Evolutionary conservation across 2,329 filamentous ascomycete species (phyloP), one percentile per base, ranked within the genome.

Genomic region (Colletotrichum spinosum): DNA sequence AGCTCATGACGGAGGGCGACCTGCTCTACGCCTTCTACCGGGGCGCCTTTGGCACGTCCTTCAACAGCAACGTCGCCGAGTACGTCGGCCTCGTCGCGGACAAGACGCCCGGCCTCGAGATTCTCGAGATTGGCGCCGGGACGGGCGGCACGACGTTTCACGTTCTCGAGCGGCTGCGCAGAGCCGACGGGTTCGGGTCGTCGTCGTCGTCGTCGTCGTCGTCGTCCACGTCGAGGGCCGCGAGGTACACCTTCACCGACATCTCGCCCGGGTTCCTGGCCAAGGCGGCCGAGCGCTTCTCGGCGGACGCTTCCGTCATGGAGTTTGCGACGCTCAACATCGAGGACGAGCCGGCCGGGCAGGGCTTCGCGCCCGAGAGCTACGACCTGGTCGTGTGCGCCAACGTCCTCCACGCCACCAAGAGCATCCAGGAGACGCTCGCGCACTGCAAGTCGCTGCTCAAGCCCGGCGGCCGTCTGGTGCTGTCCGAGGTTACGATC

Each of bases 171-270:
- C 63, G 58, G 34, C 63, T 65, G 4, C 57, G 57, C 51, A 65
- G 56, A 10, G 55, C 60, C 17, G 55, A 64, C 7, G 60, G 60
- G 15, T 15, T 15, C 15, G 15, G 15, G 15, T n/a, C n/a, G n/a
- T n/a, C n/a, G n/a, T n/a, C n/a, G n/a, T n/a, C n/a, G n/a, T 17
- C 15, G 15, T 17, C 15, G 15, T 17, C 15, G 15, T 17, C 15
- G 15, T 17, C 15, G 25, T 3, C 25, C 2, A 42, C 42, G 38
- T 64, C 60, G 13, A 64, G 59, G 55, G 60, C 60, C 7, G 48
- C 60, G 11, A 65, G 63, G 6, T 84, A 83, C 59, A 78, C 76
- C 6, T 84, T 76, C 69, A 84, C 83, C 0, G 82, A 84, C 56
- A 78, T 83, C 15, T 79, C 78, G 1, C 64, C 77, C 2, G 76